A percentile compares a stretch with the other conserved stretches of the same genome.
Conservation (phyloP, 306 rosid genomes). For the Datisca glomerata region DNA sequence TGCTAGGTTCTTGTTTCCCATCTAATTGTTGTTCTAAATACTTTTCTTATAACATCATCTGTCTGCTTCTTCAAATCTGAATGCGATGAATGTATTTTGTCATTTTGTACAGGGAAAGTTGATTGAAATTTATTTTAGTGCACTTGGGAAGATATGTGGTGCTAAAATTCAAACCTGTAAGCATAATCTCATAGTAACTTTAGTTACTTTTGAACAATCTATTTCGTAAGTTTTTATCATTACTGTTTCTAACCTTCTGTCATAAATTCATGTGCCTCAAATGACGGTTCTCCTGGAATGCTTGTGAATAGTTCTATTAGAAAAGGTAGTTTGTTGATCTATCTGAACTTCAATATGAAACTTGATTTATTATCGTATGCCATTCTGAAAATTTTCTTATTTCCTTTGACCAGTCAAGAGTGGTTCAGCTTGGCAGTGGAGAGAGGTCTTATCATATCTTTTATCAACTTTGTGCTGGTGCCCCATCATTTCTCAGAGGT, state of each 20-base stretch:
- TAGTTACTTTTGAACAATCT: slow-evolving; percentile 9
- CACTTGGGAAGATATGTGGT: slow-evolving; percentile 62
- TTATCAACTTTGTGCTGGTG: slow-evolving; percentile 93
- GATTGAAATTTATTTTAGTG: slow-evolving; percentile 73
- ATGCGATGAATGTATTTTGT: slow-evolving; percentile 18
- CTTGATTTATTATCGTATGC: slow-evolving; percentile 16
- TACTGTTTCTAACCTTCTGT: slow-evolving; percentile 36
- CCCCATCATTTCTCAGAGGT: slow-evolving; percentile 74
- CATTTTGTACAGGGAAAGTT: slow-evolving; percentile 68
- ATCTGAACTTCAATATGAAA: slow-evolving; percentile 14
- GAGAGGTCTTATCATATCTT: slow-evolving; percentile 90
- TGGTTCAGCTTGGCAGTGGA: slow-evolving; percentile 51
- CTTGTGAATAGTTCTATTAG: slow-evolving; percentile 51
- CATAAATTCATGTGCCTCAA: slow-evolving; percentile 20
- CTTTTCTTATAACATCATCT: background rate
- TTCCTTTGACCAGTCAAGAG: slow-evolving; percentile 73
- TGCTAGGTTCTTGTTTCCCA: background rate
- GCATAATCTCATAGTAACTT: slow-evolving; percentile 20
- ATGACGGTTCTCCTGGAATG: slow-evolving; percentile 15
- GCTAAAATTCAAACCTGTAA: slow-evolving; percentile 87
- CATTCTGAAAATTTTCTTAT: slow-evolving; percentile 18
- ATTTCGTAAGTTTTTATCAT: slow-evolving; percentile 11
- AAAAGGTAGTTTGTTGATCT: slow-evolving; percentile 58
- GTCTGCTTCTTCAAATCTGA: slow-evolving; percentile 2
- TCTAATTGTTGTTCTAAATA: background rate